phyloP scores from a whole-genome alignment of 176 grass and related monocot species.

The Calamus simplicifolius region DNA sequence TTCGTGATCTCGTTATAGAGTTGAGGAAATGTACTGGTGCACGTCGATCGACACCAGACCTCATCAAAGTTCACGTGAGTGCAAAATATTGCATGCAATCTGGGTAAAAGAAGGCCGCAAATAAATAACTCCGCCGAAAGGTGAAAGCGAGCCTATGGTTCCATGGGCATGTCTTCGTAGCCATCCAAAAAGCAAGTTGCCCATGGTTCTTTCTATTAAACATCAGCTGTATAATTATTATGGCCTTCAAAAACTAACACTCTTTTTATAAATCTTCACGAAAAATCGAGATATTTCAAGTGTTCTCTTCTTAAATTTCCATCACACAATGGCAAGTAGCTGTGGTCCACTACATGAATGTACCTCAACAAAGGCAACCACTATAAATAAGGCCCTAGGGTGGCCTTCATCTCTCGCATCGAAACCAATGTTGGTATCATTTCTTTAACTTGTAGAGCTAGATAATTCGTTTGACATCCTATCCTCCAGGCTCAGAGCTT shows the following conservation, averaged over 20 bases:
- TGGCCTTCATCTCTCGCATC: not conserved
- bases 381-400: slow-evolving; percentile 27
- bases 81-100: no score
- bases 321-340: slow-evolving; percentile 30
- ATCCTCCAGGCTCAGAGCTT: not conserved
- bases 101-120: no score
- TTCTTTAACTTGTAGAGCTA: slow-evolving; percentile 4
- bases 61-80: no score
- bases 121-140: not conserved
- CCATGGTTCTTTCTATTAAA: no score
- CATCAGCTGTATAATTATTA: no score
- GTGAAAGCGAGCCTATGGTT: not conserved
- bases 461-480: slow-evolving; percentile 1
- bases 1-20: no score
- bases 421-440: no score
- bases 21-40: no score
- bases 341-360: slow-evolving; percentile 25
- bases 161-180: not conserved
- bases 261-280: slow-evolving; percentile 12
- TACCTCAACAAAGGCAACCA: slow-evolving; percentile 13
- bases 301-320: slow-evolving; percentile 17
- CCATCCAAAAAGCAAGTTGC: no score
- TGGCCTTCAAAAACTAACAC: no score
- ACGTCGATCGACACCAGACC: no score
- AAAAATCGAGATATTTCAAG: slow-evolving; percentile 40